Evolutionary conservation across 2,329 filamentous ascomycete species (phyloP), one percentile per base, ranked within the genome.

Genomic region (Sclerotinia nivalis): DNA sequence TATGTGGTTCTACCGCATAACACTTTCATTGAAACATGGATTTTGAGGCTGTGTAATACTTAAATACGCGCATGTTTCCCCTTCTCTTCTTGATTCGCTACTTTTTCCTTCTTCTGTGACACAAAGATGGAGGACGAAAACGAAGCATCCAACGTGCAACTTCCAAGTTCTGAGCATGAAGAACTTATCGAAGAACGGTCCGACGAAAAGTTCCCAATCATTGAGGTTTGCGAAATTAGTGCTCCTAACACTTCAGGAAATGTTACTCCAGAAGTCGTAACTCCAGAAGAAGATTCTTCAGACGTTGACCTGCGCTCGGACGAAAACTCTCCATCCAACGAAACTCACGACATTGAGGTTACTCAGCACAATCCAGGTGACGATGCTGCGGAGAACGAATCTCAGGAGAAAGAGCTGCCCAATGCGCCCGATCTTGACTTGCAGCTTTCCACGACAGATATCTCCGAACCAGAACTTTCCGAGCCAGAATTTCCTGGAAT

Each of bases 11-110:
- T 52, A 64, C 47, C 47, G 15, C 61, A 64, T 52, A 64, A 40
- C 40, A 15, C 4, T 52, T 60, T 64, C 47, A 64, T 64, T 64
- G 61, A 64, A 28, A 40, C 18, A 25, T 52, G 15, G 5, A 6
- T 40, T 25, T 64, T 52, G 34, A 64, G 31, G 61, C 47, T 64
- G 61, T 64, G 47, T 18, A 64, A 64, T 64, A 52, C 61, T 64
- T 64, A 64, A 40, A 64, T 64, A 64, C 34, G 47, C 61, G 47
- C 47, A 47, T 40, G 22, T n/a, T 40, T 37, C 31, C n/a, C 15
- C 47, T 52, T 28, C 31, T 37, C 8, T 13, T 43, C 10, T n/a
- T 40, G 7, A 64, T 64, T 64, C 47, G 47, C n/a, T n/a, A 40
- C 47, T 25, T 18, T 52, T 52, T 47, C 15, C 34, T 59, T 64